These are phyloP conservation scores for Aspergillus leporis DNA, from an alignment of 495 filamentous ascomycete species.

Conservation along the genomic window DNA sequence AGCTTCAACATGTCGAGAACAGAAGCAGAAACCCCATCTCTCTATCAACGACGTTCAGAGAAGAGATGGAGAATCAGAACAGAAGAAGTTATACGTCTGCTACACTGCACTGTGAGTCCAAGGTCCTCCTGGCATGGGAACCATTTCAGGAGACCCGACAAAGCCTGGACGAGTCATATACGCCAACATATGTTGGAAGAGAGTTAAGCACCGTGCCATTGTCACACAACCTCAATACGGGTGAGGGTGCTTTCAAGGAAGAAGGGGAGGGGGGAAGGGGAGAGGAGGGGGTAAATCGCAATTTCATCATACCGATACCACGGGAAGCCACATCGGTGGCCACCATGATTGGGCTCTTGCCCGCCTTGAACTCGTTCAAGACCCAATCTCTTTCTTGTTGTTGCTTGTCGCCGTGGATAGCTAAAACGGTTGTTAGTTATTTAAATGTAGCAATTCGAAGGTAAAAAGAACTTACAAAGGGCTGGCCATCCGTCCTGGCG, in stretches of 20 bases:
- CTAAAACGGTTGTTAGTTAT: constrained; percentile 63
- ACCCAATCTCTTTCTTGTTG: constrained; percentile 99
- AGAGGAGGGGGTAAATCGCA: constrained; percentile 50
- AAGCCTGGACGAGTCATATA: constrained; percentile 82
- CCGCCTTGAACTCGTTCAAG: constrained; percentile 98
- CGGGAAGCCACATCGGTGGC: constrained; percentile 96
- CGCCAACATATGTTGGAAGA: constrained; percentile 70
- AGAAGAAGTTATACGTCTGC: constrained; percentile 54
- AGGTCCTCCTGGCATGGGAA: constrained; percentile 75
- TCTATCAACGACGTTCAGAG: constrained; percentile 73
- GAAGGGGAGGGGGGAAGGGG: constrained; percentile 39
- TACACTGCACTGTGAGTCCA: constrained; percentile 81
- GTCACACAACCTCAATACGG: constrained; percentile 64
- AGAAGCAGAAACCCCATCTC: constrained; percentile 67
- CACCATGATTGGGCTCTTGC: constrained; percentile 84
- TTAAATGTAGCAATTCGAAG: constrained; percentile 51
- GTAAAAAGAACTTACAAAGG: constrained; percentile 67
- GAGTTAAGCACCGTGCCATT: constrained; percentile 86
- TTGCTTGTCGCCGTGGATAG: constrained; percentile 99
- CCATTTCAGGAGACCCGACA: constrained; percentile 71
- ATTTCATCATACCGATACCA: constrained; percentile 97
- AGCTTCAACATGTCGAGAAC: constrained; percentile 67
- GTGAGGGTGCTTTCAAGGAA: constrained; percentile 38
- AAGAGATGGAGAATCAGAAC: constrained; percentile 70
- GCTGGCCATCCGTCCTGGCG: constrained; percentile 99